A percentile compares a stretch with the other conserved stretches of the same genome.
Evolutionary conservation across 2,329 filamentous ascomycete genomes (phyloP).

Genomic region (Aschersonia sp.): DNA sequence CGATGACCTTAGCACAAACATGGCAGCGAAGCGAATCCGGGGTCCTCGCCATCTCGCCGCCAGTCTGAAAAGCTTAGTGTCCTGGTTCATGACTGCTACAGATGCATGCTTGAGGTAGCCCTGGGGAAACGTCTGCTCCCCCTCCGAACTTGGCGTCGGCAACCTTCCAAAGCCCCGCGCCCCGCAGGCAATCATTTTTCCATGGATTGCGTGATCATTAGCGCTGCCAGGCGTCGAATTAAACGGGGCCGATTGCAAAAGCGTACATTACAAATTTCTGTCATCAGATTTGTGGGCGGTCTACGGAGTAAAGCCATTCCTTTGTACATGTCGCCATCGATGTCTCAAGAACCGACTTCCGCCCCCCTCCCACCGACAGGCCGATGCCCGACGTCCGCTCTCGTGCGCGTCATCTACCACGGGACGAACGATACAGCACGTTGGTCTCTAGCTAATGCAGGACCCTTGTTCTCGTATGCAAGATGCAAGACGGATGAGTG

Average conservation of each 20-base stretch:
- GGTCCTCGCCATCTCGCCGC: background rate
- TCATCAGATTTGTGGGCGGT: constrained; percentile 7
- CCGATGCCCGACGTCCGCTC: constrained; percentile 1
- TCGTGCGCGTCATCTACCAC: background rate
- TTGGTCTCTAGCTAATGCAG: background rate
- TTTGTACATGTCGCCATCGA: constrained; percentile 4
- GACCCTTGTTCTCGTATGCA: background rate
- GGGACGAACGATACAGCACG: no score
- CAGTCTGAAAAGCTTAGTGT: no score
- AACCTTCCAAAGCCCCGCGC: background rate
- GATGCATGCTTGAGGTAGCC: no score
- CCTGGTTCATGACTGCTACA: no score
- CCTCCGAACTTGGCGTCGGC: no score
- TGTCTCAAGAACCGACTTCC: constrained; percentile 4
- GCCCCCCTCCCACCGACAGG: constrained; percentile 3
- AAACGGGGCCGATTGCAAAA: constrained; percentile 8
- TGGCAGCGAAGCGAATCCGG: background rate
- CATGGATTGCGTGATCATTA: constrained; percentile 21
- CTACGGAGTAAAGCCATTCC: background rate
- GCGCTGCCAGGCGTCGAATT: constrained; percentile 6
- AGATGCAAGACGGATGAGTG: no score
- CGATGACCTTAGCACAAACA: background rate
- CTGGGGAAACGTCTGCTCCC: no score
- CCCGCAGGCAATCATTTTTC: constrained; percentile 11
- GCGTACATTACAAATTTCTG: constrained; percentile 11